phyloP scores from a whole-genome alignment of 2,329 filamentous ascomycete species.

The Ceratocystis cubensis region DNA sequence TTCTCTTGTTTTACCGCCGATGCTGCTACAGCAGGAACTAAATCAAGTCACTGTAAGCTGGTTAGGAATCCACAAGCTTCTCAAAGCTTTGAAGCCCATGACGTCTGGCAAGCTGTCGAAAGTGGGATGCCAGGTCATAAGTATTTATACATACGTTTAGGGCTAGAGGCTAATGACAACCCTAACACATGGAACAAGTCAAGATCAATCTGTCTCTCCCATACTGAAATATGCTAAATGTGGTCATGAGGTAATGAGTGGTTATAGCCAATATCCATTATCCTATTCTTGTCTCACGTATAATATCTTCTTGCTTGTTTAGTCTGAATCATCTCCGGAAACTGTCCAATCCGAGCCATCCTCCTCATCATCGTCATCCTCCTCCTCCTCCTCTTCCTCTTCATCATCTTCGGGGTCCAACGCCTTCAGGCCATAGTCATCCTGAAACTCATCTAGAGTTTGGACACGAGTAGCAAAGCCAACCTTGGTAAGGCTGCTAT shows the following conservation, averaged over 20 bases:
- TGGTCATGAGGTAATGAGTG: constrained; percentile 9
- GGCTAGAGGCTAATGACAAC: not conserved
- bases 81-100: constrained; percentile 8
- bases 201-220: too few species aligned
- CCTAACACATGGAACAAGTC: too few species aligned
- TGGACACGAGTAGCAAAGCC: constrained; percentile 71
- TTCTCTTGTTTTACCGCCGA: not conserved
- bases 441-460: constrained; percentile 67
- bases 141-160: not conserved
- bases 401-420: constrained; percentile 48
- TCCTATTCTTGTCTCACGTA: not conserved
- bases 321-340: constrained; percentile 16
- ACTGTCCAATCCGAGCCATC: constrained; percentile 22
- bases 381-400: constrained; percentile 47
- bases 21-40: not conserved
- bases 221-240: too few species aligned
- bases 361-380: constrained; percentile 38
- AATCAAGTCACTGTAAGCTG: not conserved
- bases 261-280: not conserved
- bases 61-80: not conserved
- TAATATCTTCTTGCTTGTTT: not conserved
- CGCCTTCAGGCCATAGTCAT: constrained; percentile 72
- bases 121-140: constrained; percentile 15
- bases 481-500: constrained; percentile 57
- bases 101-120: constrained; percentile 14